Conservation (phyloP, 2,329 filamentous ascomycete genomes). For the Monilinia aucupariae region DNA sequence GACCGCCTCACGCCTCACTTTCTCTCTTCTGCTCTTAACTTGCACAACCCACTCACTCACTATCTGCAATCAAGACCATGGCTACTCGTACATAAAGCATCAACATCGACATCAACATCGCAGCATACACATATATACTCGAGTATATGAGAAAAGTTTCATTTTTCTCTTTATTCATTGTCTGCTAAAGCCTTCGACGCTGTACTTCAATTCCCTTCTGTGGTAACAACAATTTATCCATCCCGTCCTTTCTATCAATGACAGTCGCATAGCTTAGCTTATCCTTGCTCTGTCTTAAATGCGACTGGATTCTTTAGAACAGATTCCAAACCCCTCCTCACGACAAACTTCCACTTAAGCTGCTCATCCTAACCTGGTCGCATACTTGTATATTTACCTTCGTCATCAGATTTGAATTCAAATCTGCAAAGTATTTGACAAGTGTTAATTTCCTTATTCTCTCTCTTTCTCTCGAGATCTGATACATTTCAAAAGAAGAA, state of each 20-base stretch:
- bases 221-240: not conserved
- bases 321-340: not conserved
- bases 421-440: slow-evolving; percentile 26
- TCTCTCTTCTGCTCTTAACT: not conserved
- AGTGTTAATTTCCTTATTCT: slow-evolving; percentile 29
- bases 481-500: slow-evolving; percentile 12
- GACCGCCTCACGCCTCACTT: slow-evolving; percentile 14
- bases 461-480: slow-evolving; percentile 19
- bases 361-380: slow-evolving; percentile 9
- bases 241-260: slow-evolving; percentile 10
- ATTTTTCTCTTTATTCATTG: not conserved
- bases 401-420: slow-evolving; percentile 27
- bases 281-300: slow-evolving; percentile 12
- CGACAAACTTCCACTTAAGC: slow-evolving; percentile 8
- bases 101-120: not conserved
- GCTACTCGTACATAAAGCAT: too few relatives aligned
- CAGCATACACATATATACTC: too few relatives aligned
- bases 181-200: not conserved
- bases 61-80: not conserved
- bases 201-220: slow-evolving; percentile 1
- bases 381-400: slow-evolving; percentile 22
- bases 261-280: slow-evolving; percentile 9
- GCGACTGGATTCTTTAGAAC: slow-evolving; percentile 4
- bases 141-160: slow-evolving; percentile 8
- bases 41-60: not conserved